Base-by-base conservation (phyloP, 2,329 filamentous ascomycete genomes). In the Nigrospora oryzae region DNA sequence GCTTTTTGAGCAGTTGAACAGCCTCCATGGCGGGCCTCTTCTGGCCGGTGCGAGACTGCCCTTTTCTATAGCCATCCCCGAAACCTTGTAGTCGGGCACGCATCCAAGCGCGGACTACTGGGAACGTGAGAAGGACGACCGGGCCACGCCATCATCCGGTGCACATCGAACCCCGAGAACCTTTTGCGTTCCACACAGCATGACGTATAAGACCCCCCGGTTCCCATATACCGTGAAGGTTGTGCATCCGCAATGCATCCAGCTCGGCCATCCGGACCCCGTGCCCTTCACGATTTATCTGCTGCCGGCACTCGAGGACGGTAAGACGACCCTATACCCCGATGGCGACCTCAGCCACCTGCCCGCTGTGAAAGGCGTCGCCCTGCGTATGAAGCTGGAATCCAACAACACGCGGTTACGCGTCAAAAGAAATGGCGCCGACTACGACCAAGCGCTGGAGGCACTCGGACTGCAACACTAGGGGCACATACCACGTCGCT, bases 251-350 rank as follows among this genome's bases (percentile, higher is more conserved):
- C 33, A 23, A 7, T 16, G 35, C 13, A 39, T 46, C 14, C 46
- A 49, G n/a, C 15, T 49, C 12, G 40, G 44, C 5, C 44, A 49
- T 28, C 44, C 46, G 13, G 38, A 40, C 12, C 46, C 46, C 3
- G 13, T 48, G 5, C 40, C 39, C 4, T 32, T 49, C 8, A 46
- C 38, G 28, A 16, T 49, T 13, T 43, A 41, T 13, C 11, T 49
- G 13, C 40, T 28, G 3, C 43, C 46, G 4, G 38, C 38, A 10
- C 30, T 44, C n/a, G 15, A 38, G 11, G 6, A 41, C 1, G 34
- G 38, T 12, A 32, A 32, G 11, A 38, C 38, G 5, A 42, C 44
- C n/a, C 38, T 44, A 3, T 47, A 42, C 10, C 46, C 38, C 1
- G 46, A 44, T 12, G 38, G 35, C 4, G 38, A 47, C 17, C 23